These are phyloP conservation scores for Nothopassalora personata DNA, from an alignment of 2,329 filamentous ascomycete species.

Conservation along the genomic window DNA sequence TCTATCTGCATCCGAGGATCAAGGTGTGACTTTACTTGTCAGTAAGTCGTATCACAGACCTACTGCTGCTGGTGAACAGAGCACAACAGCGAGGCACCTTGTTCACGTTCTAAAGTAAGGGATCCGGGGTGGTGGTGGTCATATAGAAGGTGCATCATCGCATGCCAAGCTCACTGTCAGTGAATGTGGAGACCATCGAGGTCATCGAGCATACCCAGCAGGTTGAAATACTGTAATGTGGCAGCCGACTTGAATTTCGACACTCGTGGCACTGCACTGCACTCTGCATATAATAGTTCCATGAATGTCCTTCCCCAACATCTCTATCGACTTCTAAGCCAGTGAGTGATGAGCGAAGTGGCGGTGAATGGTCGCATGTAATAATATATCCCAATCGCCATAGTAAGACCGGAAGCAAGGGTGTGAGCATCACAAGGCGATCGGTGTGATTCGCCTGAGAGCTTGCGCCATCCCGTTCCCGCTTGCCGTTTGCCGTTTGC, in stretches of 20 bases:
- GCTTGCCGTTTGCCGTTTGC: too few species aligned
- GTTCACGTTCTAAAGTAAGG: background rate
- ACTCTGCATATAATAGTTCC: too few species aligned
- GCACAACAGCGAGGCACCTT: background rate
- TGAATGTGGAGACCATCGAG: background rate
- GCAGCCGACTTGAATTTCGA: too few species aligned
- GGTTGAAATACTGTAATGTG: too few species aligned
- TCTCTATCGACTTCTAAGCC: background rate
- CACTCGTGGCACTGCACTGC: background rate
- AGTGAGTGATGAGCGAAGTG: background rate
- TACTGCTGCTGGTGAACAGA: constrained; percentile 2
- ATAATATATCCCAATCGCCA: background rate
- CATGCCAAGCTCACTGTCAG: background rate
- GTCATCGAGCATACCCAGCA: background rate
- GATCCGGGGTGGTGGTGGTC: background rate
- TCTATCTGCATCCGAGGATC: background rate
- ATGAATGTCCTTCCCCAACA: too few species aligned
- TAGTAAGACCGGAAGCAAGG: background rate
- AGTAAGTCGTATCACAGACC: background rate
- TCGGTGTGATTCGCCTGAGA: background rate
- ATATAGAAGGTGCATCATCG: background rate
- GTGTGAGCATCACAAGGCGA: background rate
- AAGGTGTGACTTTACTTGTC: background rate
- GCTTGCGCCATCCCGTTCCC: background rate
- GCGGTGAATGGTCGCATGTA: background rate